Evolutionary conservation across 176 grass and related monocot species (phyloP), one percentile per base, ranked within the genome.

Genomic region (Poa annua): DNA sequence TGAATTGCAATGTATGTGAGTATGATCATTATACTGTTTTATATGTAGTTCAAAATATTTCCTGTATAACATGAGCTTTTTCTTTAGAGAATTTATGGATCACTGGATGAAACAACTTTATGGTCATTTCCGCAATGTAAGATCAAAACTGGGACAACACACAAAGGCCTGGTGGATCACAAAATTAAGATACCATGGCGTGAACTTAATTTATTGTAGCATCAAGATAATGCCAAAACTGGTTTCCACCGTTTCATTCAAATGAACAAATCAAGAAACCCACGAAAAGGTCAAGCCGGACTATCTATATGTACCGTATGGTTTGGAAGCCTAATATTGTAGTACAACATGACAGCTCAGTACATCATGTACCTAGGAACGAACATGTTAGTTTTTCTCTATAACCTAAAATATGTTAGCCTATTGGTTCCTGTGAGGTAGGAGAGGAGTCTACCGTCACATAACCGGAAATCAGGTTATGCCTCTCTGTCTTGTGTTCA

Each of bases 271-370:
- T 9, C 13, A 24, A 83, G 36, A 67, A 81, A 42, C 19, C 21
- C 6, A 1, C 52, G 19, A 77, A 82, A 20, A 45, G 67, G 34
- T 19, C 42, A 33, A n/a, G 75, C 71, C 64, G 32, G 44, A 11
- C 71, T 49, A 63, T 70, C 63, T 81, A 42, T 42, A 7, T 42
- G 84, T 89, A 84, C 61, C 52, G 7, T 2, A 19, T 81, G 77
- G 32, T 33, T 70, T 39, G 17, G 1, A 34, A 33, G 22, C 71
- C 79, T 71, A 77, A 22, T 29, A 76, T 38, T 54, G 50, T 29
- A 29, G 29, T 81, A 8, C 48, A 26, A 41, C 38, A 81, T 85
- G 17, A 45, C 71, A 17, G 24, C 33, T 53, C 87, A 62, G 33
- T 53, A 20, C 32, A 67, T 20, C 70, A 73, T 50, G 2, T 72